Evolutionary conservation across 139 green algal genomes (phyloP).

Genomic region (Spirogloea muscicola): DNA sequence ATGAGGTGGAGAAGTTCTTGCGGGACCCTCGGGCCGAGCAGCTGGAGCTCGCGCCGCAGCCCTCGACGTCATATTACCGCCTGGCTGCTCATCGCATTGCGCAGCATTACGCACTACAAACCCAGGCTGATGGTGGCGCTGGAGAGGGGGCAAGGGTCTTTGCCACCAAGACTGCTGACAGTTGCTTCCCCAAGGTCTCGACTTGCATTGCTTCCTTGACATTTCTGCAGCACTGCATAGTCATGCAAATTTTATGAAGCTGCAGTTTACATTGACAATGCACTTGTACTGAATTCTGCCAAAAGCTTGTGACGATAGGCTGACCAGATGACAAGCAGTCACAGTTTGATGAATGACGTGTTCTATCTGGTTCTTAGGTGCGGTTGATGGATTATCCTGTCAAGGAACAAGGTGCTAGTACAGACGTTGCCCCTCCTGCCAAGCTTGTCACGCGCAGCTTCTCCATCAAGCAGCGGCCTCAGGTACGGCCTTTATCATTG

Average conservation of each 20-base stretch:
- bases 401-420: too few species aligned
- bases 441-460: too few species aligned
- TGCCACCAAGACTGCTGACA: conserved; percentile 35
- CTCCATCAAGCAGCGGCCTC: conserved; percentile 4
- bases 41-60: conserved; percentile 32
- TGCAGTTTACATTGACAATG: not conserved
- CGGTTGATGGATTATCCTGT: too few species aligned
- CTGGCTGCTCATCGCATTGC: conserved; percentile 40
- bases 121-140: not conserved
- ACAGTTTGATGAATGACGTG: too few species aligned
- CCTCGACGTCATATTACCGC: conserved; percentile 37
- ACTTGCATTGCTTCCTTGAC: conserved; percentile 3
- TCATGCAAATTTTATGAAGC: not conserved
- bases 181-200: conserved; percentile 8
- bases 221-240: not conserved
- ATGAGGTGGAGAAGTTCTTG: conserved; percentile 43
- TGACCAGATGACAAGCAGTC: too few species aligned
- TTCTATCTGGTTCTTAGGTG: too few species aligned
- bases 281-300: not conserved
- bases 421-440: too few species aligned
- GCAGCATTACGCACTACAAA: conserved; percentile 43
- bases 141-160: conserved; percentile 14
- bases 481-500: not conserved
- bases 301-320: too few species aligned
- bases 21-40: not conserved